Evolutionary conservation across 352 stramenopile species (phyloP), one percentile per base, ranked within the genome.

Genomic region (Phytophthora ohioensis): DNA sequence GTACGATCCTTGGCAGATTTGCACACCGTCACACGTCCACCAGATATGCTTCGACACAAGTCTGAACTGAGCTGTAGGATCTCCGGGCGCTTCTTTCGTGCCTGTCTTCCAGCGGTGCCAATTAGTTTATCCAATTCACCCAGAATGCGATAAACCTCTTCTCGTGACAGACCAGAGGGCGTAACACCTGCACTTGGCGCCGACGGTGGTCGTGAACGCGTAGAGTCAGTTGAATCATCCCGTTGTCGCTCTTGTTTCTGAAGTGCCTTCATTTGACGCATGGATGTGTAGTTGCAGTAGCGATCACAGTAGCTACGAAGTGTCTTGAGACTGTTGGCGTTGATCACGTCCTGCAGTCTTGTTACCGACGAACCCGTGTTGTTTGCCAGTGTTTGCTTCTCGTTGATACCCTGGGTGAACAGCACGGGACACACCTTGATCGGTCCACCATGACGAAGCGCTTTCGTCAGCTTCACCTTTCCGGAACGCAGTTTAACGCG

Each of bases 1-100:
- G 97, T 99, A 45, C 97, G 91, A 77, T 99, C 97, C 78, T 99
- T 99, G n/a, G 96, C 97, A 43, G 85, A 97, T 69, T 99, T 99
- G 71, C 97, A 99, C 73, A 98, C 98, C 0, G 98, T 97, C 47
- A 98, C 86, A 43, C 93, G 91, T 3, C 94, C 95, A 27, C 87
- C 96, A 9, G 91, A 83, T 36, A 99, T 81, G 35, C 76, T 62
- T 7, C 88, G 87, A 67, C 87, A 94, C 36, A 95, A 69, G 56
- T 95, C 88, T 2, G 88, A 94, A 65, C 82, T 92, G 61, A 95
- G 63, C 64, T 94, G 87, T n/a, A 95, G 54, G 49, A 95, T 95
- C 76, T 95, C 88, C 0, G 88, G 87, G 4, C 88, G 85, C 76
- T 95, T 95, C 76, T 91, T 93, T 34, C 87, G 84, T 42, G 84